These are phyloP conservation scores for Phytopythium litorale DNA, from an alignment of 352 stramenopile species.

Conservation along the genomic window DNA sequence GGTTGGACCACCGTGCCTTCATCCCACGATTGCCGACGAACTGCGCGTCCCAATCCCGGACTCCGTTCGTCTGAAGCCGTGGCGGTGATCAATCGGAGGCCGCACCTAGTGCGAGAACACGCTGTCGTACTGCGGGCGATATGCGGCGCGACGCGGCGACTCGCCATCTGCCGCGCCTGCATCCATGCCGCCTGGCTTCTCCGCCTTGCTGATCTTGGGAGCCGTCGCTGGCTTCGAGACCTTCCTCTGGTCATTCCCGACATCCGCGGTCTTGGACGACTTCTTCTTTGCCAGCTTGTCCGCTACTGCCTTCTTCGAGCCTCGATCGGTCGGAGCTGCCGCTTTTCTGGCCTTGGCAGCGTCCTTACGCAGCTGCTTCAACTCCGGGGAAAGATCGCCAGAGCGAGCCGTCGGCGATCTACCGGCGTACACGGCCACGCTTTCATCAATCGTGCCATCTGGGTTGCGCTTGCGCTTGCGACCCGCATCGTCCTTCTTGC, in stretches of 20 bases:
- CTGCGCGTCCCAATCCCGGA: background rate
- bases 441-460: constrained; percentile 10
- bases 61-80: background rate
- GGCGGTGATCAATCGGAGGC: background rate
- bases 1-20: background rate
- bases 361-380: constrained; percentile 47
- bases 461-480: constrained; percentile 50
- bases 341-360: constrained; percentile 25
- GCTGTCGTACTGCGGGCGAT: constrained; percentile 61
- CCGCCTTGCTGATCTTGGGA: constrained; percentile 9
- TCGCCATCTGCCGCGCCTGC: background rate
- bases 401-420: constrained; percentile 11
- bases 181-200: constrained; percentile 8
- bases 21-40: background rate
- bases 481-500: constrained; percentile 29
- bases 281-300: constrained; percentile 42
- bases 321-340: constrained; percentile 9
- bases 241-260: constrained; percentile 8
- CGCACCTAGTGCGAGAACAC: constrained; percentile 47
- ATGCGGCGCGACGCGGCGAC: constrained; percentile 16
- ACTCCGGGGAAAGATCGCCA: constrained; percentile 17
- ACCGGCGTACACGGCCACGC: constrained; percentile 8
- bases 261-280: constrained; percentile 10
- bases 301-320: constrained; percentile 24
- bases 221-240: constrained; percentile 6